Conservation (phyloP, 2,329 filamentous ascomycete species). For the Diaporthe citrichinensis region DNA sequence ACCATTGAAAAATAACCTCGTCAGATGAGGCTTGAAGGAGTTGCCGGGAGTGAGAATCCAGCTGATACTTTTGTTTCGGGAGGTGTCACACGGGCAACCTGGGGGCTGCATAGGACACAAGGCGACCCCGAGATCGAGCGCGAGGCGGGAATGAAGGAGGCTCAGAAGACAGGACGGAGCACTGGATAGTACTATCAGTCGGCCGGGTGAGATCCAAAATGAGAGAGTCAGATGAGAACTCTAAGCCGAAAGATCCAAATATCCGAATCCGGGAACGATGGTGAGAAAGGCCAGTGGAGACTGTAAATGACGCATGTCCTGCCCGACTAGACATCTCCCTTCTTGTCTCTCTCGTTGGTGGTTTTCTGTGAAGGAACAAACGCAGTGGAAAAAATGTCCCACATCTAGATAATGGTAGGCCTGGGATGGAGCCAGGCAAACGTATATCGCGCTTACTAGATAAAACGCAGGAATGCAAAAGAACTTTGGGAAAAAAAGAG, state of each 20-base stretch:
- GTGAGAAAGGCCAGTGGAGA: not conserved
- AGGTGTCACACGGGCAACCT: constrained; percentile 11
- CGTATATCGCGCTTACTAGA: not conserved
- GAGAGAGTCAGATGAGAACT: not conserved
- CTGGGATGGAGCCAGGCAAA: constrained; percentile 5
- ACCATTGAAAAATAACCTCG: not conserved
- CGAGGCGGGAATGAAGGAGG: not conserved
- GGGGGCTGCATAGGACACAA: not conserved
- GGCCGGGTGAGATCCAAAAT: constrained; percentile 6
- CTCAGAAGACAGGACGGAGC: not conserved
- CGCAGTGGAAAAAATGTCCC: not conserved
- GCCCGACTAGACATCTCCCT: not conserved
- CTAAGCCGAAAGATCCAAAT: not conserved
- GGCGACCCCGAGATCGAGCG: not conserved
- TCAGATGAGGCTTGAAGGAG: constrained; percentile 32
- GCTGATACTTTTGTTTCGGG: constrained; percentile 21
- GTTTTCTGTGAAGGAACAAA: not conserved
- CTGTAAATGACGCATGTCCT: not conserved
- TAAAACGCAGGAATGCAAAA: not conserved
- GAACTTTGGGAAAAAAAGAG: not conserved
- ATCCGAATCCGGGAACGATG: not conserved
- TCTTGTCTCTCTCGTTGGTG: not conserved
- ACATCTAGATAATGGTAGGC: not conserved
- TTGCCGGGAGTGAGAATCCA: constrained; percentile 5
- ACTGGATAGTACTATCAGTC: constrained; percentile 2